Conservation (phyloP, 345 rosid species). For the Eucalyptus curtisii region DNA sequence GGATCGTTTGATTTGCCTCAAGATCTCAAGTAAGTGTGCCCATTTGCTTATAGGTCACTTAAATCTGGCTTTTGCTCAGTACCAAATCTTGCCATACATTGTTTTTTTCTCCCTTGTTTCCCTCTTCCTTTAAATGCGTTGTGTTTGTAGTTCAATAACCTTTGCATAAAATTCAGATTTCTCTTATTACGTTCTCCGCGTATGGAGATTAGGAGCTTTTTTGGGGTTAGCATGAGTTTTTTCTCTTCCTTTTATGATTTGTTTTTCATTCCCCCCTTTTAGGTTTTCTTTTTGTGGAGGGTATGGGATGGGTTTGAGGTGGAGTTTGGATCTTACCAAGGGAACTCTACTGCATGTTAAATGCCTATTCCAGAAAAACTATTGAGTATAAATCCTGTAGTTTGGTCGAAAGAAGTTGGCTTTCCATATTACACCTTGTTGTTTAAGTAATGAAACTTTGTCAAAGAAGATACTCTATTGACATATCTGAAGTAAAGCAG, state of each 20-base stretch:
- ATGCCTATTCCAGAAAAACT: background rate
- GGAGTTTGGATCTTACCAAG: background rate
- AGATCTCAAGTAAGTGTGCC: conserved; percentile 15
- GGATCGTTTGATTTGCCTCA: conserved; percentile 44
- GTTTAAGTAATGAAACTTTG: background rate
- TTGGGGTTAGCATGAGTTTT: background rate
- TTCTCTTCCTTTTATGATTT: background rate
- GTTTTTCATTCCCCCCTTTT: background rate
- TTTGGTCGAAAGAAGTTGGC: background rate
- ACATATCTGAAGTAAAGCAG: background rate
- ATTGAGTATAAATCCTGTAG: background rate
- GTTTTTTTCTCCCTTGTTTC: background rate
- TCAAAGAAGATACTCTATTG: background rate
- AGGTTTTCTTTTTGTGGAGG: background rate
- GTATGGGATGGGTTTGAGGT: background rate
- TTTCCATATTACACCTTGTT: background rate
- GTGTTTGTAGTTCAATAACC: background rate
- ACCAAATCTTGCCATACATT: background rate
- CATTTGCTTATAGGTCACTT: background rate
- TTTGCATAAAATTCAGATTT: background rate
- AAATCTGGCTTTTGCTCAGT: background rate
- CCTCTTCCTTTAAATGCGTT: background rate
- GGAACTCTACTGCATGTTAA: background rate
- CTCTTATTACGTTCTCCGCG: rapidly evolving
- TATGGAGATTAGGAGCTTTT: background rate